Conservation (phyloP, 2,329 filamentous ascomycete species). For the Fusarium buxicola region DNA sequence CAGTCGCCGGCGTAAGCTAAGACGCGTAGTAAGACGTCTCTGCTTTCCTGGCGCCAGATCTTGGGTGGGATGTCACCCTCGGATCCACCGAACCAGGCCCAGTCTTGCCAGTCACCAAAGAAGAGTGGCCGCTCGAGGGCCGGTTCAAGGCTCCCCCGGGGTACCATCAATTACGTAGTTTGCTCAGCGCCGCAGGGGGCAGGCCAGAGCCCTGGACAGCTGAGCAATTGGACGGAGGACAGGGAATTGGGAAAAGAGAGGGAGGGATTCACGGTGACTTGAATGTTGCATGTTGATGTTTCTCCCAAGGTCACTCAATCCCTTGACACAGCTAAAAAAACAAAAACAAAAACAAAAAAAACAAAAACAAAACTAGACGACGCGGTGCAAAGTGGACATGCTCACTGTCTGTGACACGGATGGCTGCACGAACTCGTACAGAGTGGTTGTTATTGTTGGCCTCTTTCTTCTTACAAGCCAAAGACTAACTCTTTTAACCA, state of each 20-base stretch:
- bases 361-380: constrained; percentile 6
- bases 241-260: constrained; percentile 2
- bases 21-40: constrained; percentile 17
- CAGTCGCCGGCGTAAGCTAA: constrained; percentile 19
- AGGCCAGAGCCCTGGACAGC: constrained; percentile 17
- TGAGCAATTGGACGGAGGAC: constrained; percentile 19
- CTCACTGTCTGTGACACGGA: constrained; percentile 27
- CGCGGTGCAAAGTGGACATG: constrained; percentile 5
- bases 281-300: constrained; percentile 2
- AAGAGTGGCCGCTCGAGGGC: constrained; percentile 6
- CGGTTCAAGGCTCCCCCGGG: constrained; percentile 24
- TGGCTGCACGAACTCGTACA: constrained; percentile 37
- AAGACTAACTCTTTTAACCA: no score
- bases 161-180: constrained; percentile 43
- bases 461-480: background rate
- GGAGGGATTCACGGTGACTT: no score
- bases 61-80: constrained; percentile 33
- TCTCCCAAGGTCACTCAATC: no score
- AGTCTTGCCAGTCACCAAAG: no score
- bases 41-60: constrained; percentile 27
- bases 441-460: background rate
- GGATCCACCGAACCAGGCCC: constrained; percentile 15
- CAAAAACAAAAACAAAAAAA: no score
- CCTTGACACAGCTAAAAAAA: no score
- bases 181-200: constrained; percentile 42